A percentile compares a stretch with the other conserved stretches of the same genome.
Evolutionary conservation across 345 rosid species (phyloP).

Genomic region (Citrus inodora): DNA sequence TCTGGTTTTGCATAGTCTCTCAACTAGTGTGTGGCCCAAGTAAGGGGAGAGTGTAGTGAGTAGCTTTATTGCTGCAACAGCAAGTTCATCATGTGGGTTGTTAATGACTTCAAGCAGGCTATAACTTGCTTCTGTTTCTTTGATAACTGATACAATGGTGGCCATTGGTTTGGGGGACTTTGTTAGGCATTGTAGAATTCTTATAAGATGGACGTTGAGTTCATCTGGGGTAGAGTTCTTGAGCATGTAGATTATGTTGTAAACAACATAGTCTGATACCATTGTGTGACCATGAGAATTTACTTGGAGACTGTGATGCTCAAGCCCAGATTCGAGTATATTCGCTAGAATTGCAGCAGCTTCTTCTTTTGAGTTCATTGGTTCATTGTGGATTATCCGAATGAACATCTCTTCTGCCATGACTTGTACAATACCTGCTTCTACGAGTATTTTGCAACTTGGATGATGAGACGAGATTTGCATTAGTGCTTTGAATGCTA

Average conservation of each 20-base stretch:
- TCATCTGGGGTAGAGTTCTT: slow-evolving; percentile 67
- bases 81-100: slow-evolving; percentile 66
- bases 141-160: slow-evolving; percentile 51
- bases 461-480: slow-evolving; percentile 65
- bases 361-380: slow-evolving; percentile 59
- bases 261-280: slow-evolving; percentile 64
- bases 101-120: slow-evolving; percentile 69
- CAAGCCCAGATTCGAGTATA: slow-evolving; percentile 65
- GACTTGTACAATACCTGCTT: slow-evolving; percentile 52
- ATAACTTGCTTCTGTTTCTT: slow-evolving; percentile 70
- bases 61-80: slow-evolving; percentile 60
- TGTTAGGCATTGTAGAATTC: slow-evolving; percentile 64
- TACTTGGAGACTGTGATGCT: slow-evolving; percentile 50
- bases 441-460: slow-evolving; percentile 49
- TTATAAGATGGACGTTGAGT: slow-evolving; percentile 59
- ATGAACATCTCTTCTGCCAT: slow-evolving; percentile 76
- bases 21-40: slow-evolving; percentile 66
- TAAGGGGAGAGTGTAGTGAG: slow-evolving; percentile 58
- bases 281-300: slow-evolving; percentile 60
- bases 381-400: slow-evolving; percentile 46
- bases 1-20: slow-evolving; percentile 67
- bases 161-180: slow-evolving; percentile 51
- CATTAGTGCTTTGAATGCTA: slow-evolving; percentile 70
- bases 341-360: slow-evolving; percentile 78
- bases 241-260: slow-evolving; percentile 64